These are phyloP conservation scores for Ophiosphaerella herpotricha DNA, from an alignment of 2,329 filamentous ascomycete genomes.

Conservation along the genomic window DNA sequence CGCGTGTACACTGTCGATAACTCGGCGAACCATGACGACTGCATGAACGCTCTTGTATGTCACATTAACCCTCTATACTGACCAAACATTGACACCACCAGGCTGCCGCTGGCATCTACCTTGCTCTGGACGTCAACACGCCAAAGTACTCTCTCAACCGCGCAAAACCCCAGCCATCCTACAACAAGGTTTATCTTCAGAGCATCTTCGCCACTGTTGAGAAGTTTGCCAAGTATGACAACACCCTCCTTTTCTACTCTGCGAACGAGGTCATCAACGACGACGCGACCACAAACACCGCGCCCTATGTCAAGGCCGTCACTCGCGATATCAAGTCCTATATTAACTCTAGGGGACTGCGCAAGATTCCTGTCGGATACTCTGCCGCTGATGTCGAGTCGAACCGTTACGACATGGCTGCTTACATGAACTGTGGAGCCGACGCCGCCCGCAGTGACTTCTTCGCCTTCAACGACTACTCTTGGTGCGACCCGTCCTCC, in stretches of 20 bases:
- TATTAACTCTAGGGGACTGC: slow-evolving; percentile 71
- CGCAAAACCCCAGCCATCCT: slow-evolving; percentile 70
- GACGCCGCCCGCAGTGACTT: slow-evolving; percentile 86
- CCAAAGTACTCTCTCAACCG: slow-evolving; percentile 88
- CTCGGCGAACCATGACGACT: slow-evolving; percentile 76
- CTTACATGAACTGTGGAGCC: slow-evolving; percentile 91
- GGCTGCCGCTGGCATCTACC: slow-evolving; percentile 85
- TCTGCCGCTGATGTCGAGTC: slow-evolving; percentile 82
- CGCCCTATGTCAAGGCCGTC: slow-evolving; percentile 73
- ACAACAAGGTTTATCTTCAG: slow-evolving; percentile 86
- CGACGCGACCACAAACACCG: slow-evolving; percentile 63
- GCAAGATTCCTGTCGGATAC: slow-evolving; percentile 76
- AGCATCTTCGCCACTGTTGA: slow-evolving; percentile 88
- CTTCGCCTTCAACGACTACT: slow-evolving; percentile 89
- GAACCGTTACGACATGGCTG: slow-evolving; percentile 84
- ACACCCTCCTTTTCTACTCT: slow-evolving; percentile 84
- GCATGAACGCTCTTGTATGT: slow-evolving; percentile 71
- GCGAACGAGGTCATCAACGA: slow-evolving; percentile 80
- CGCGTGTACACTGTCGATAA: slow-evolving; percentile 95
- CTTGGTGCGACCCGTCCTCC: slow-evolving; percentile 75
- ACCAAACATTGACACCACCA: not conserved
- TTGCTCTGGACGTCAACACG: slow-evolving; percentile 91
- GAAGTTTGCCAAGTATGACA: slow-evolving; percentile 78
- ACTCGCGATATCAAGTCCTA: slow-evolving; percentile 82
- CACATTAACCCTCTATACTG: not conserved